Percentiles rank a stretch among this genome's conserved stretches.
These are phyloP conservation scores for Colletotrichum lupini DNA, from an alignment of 2,329 filamentous ascomycete genomes.

Conservation along the genomic window DNA sequence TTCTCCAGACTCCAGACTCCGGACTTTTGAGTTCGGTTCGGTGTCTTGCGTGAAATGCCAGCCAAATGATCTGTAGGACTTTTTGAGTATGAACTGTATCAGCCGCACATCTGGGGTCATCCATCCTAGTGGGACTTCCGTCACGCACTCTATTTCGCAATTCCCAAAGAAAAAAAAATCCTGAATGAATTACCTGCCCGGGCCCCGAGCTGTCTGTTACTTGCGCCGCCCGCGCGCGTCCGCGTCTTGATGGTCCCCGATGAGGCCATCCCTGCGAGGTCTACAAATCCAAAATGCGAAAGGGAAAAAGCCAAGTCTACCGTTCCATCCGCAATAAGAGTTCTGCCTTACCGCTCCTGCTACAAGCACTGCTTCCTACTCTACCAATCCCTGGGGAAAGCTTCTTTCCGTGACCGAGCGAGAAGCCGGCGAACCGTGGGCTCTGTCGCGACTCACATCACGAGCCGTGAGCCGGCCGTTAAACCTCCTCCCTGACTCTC, in stretches of 20 bases:
- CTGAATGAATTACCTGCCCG: not conserved
- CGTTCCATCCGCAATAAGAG: not conserved
- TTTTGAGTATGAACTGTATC: not conserved
- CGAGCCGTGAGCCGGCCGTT: not conserved
- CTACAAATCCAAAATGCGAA: not conserved
- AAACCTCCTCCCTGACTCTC: not conserved
- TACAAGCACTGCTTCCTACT: constrained; percentile 2
- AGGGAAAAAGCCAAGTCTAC: not conserved
- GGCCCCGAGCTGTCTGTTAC: not conserved
- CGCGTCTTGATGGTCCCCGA: not conserved
- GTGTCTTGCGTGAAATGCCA: not conserved
- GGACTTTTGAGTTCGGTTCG: not conserved
- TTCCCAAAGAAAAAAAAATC: not conserved
- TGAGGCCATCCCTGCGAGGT: not conserved
- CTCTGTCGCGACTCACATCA: no score
- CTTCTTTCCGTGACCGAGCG: not conserved
- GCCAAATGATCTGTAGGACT: not conserved
- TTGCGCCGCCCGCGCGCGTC: not conserved
- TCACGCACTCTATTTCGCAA: not conserved
- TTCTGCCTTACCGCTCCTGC: constrained; percentile 17
- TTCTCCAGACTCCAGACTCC: not conserved
- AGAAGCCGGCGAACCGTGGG: no score
- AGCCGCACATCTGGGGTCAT: not conserved
- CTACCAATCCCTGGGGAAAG: not conserved
- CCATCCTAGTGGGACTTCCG: not conserved